Base-by-base conservation (phyloP, 306 rosid species). In the Citrullus amarus region DNA sequence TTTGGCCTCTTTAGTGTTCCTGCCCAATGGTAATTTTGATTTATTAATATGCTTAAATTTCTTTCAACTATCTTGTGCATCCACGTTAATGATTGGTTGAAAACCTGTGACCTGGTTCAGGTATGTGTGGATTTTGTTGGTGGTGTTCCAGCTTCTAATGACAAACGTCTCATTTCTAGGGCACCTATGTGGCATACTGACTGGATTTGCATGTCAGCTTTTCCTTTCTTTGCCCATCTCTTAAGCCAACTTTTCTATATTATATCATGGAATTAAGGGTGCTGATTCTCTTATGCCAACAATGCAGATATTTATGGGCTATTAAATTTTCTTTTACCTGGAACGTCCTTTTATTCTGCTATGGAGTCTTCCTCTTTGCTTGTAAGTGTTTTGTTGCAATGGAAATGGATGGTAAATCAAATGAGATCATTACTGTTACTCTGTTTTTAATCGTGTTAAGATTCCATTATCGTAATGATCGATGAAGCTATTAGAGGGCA, bases 91-190 rank as follows among this genome's bases (percentile, higher is more conserved):
- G 44, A 63, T 82, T 56, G 50, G n/a, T 11, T 82, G 79, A 68
- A 72, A 58, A 63, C 78, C 73, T 68, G 65, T 75, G 69, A 62
- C 46, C 32, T 83, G 81, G 86, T 88, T 80, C 83, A 95, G 99
- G 97, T 95, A 95, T 78, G 87, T 96, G 63, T 91, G 92, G 92
- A 84, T 95, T 82, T 87, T 95, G 90, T 86, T 95, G 96, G 81
- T 95, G 38, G 93, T 92, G 78, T 92, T 95, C 86, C 99, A 95
- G 93, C 92, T 95, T 82, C 96, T 95, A 80, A 91, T 92, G 97
- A 46, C 88, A 80, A 92, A 95, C 82, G 92, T 95, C 86, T 95
- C 99, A 22, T 87, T 95, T 58, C 89, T 95, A 60, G 99, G 99
- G 84, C 99, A 95, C 88, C 90, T 95, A 61, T 92, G 97, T 84